Evolutionary conservation across 208 protist species (phyloP).

Genomic region (Wallacemonas sp.): DNA sequence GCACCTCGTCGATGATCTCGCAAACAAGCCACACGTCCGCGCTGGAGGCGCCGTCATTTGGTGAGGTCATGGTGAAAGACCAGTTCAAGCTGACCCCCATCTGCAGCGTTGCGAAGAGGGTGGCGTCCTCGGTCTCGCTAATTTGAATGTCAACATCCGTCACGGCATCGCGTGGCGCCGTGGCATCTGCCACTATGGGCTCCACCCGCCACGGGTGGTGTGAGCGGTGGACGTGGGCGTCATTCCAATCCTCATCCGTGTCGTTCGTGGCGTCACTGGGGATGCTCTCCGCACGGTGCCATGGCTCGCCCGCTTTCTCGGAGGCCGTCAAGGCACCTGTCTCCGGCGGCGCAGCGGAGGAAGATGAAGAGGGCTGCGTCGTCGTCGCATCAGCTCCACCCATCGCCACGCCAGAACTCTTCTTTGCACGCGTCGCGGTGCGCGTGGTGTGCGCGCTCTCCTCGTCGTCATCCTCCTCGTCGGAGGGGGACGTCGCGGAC

Average conservation of each 20-base stretch:
- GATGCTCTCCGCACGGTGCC: neutral
- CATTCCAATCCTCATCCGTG: too few relatives aligned
- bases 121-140: conserved; percentile 13
- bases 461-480: neutral
- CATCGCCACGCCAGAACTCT: neutral
- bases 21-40: conserved; percentile 12
- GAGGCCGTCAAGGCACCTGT: neutral
- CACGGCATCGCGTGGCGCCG: too few relatives aligned
- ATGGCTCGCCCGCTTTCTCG: neutral
- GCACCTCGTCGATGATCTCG: conserved; percentile 16
- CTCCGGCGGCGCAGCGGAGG: neutral
- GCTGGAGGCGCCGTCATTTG: neutral
- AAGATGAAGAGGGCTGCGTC: neutral
- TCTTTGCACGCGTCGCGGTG: neutral
- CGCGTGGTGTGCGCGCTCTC: neutral
- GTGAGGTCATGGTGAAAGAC: conserved; percentile 6
- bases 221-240: neutral
- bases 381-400: neutral
- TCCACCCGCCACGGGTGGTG: conserved; percentile 14
- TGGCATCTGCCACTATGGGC: neutral
- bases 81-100: neutral
- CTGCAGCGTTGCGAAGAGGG: conserved; percentile 6
- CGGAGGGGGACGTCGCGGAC: neutral
- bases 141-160: conserved; percentile 6
- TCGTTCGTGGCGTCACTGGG: neutral